Evolutionary conservation across 1,139 yeast genomes (phyloP), one percentile per base, ranked within the genome.

Genomic region (Kurtzmaniella quercitrusa): DNA sequence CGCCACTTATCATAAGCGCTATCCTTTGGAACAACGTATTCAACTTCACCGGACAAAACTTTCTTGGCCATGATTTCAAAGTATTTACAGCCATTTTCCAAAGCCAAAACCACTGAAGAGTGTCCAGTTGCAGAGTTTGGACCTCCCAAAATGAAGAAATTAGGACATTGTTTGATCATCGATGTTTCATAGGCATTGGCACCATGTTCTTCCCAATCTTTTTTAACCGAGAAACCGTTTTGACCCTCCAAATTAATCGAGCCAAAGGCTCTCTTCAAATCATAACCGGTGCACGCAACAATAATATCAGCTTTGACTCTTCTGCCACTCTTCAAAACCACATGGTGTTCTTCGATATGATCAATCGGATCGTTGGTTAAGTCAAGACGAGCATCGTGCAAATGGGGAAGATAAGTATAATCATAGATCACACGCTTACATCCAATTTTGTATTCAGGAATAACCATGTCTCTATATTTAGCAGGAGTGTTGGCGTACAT

Each of bases 51-150:
- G 25, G 59, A 50, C 37, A 71, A 46, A 19, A 71, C 55, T 34
- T 60, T 61, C 14, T 52, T 49, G 2, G 66, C 60, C 15, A 67
- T 56, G 34, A 55, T 57, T 2, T 48, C 38, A 38, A 60, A 57
- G 46, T 56, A 69, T 8, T 50, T 53, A 43, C 66, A 58, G 4
- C 62, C 64, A 51, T 68, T 69, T 51, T 71, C 76, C 46, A 68
- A 63, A 18, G 75, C 73, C 50, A 67, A 56, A 4, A 70, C 69
- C 42, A 69, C 75, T 1, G 75, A 69, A 0, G 73, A 60, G 48
- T 71, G 76, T 5, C 77, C 77, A 12, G 75, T 68, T 15, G 73
- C 71, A 2, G 72, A 59, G 47, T 71, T 71, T 23, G 77, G 75
- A 3, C 77, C 77, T 3, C 62, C 71, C 48, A 71, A 57, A 10